Percentiles rank a stretch among this genome's conserved stretches.
phyloP scores from a whole-genome alignment of 2,329 filamentous ascomycete species.

The Albophoma yamanashiensis region DNA sequence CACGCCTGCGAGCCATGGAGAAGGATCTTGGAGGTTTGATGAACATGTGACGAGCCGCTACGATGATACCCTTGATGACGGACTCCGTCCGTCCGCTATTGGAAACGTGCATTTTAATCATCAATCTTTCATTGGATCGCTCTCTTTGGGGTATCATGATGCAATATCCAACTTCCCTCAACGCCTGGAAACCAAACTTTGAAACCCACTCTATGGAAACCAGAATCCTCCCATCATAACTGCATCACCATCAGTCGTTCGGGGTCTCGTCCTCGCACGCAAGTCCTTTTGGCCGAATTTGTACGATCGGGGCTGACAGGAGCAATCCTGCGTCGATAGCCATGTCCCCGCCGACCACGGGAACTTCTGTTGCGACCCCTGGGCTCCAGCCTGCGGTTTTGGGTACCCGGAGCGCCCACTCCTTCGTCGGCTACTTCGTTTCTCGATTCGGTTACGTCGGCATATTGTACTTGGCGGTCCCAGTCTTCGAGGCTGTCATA shows the following conservation, averaged over 20 bases:
- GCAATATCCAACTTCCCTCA: not conserved
- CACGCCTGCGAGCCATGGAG: conserved; percentile 40
- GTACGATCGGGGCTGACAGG: not conserved
- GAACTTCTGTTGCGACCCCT: not conserved
- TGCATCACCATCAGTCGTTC: not conserved
- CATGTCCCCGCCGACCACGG: not conserved
- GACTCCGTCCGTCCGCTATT: not conserved
- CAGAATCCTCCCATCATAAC: not conserved
- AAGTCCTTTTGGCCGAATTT: not conserved
- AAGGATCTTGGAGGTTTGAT: conserved; percentile 44
- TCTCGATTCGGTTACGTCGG: conserved; percentile 2
- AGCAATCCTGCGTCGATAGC: not conserved
- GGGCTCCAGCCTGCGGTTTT: not conserved
- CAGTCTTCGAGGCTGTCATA: conserved; percentile 62
- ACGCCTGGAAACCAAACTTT: not conserved
- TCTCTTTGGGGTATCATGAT: not conserved
- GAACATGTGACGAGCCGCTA: conserved; percentile 31
- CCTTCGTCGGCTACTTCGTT: not conserved
- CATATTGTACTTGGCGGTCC: conserved; percentile 72
- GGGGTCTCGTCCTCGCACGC: not conserved
- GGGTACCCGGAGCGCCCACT: not conserved
- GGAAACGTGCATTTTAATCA: not conserved
- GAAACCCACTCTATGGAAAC: not conserved
- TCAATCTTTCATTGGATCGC: not conserved
- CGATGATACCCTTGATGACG: conserved; percentile 2